These are phyloP conservation scores for Nothopassalora personata DNA, from an alignment of 2,329 filamentous ascomycete species.

Conservation along the genomic window DNA sequence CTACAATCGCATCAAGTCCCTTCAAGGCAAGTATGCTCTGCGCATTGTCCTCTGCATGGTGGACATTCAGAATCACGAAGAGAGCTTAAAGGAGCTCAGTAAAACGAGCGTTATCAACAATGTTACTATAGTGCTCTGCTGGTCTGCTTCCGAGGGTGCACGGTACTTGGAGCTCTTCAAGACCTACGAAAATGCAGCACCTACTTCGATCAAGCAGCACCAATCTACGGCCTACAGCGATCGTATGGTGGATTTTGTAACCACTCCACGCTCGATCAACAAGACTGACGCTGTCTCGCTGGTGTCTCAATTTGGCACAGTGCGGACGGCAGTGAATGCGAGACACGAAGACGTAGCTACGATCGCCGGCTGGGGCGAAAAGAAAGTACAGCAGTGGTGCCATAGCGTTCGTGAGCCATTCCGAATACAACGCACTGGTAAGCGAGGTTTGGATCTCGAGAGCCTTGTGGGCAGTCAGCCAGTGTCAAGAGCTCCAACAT, in stretches of 20 bases:
- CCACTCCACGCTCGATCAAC: slow-evolving; percentile 81
- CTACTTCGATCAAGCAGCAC: slow-evolving; percentile 74
- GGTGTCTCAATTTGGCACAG: slow-evolving; percentile 85
- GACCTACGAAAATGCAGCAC: slow-evolving; percentile 81
- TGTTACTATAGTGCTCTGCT: slow-evolving; percentile 85
- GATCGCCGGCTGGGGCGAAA: slow-evolving; percentile 90
- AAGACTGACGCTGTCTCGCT: slow-evolving; percentile 89
- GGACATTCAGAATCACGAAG: slow-evolving; percentile 91
- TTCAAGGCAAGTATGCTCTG: slow-evolving; percentile 81
- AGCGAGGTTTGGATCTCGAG: slow-evolving; percentile 40
- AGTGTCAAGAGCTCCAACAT: slow-evolving; percentile 20
- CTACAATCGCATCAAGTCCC: slow-evolving; percentile 79
- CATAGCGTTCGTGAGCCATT: slow-evolving; percentile 80
- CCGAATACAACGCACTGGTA: slow-evolving; percentile 65
- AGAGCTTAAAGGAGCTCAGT: slow-evolving; percentile 78
- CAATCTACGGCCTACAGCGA: slow-evolving; percentile 81
- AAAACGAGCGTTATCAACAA: slow-evolving; percentile 93
- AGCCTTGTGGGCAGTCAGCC: slow-evolving; percentile 24
- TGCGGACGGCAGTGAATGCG: slow-evolving; percentile 82
- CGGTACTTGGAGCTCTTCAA: slow-evolving; percentile 95
- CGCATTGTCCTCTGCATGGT: slow-evolving; percentile 86
- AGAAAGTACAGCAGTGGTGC: slow-evolving; percentile 86
- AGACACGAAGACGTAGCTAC: slow-evolving; percentile 76
- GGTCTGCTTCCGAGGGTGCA: slow-evolving; percentile 88
- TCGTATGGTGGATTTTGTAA: slow-evolving; percentile 86